phyloP scores from a whole-genome alignment of 1,284 basidiomycete genomes.

The Moniliophthora roreri region DNA sequence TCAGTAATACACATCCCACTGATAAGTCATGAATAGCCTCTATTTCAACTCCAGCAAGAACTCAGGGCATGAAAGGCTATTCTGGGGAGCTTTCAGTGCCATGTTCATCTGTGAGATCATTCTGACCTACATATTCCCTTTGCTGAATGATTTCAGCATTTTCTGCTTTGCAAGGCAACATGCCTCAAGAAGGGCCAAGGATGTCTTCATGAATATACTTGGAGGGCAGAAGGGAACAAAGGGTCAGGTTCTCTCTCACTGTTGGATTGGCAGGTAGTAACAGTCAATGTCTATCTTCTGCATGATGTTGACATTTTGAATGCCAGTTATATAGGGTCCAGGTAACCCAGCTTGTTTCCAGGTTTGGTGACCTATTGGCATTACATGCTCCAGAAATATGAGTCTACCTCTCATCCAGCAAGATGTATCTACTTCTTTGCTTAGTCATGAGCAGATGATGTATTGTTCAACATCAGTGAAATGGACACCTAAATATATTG shows the following conservation, averaged over 20 bases:
- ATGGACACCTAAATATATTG: too few relatives aligned
- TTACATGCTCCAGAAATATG: slow-evolving; percentile 34
- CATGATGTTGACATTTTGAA: neutral
- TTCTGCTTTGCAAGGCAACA: slow-evolving; percentile 57
- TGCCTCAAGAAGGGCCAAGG: slow-evolving; percentile 35
- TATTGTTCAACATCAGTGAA: too few relatives aligned
- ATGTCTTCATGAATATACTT: slow-evolving; percentile 63
- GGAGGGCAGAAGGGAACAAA: slow-evolving; percentile 65
- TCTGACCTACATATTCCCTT: slow-evolving; percentile 62
- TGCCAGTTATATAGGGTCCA: slow-evolving; percentile 49
- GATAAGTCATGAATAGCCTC: too few relatives aligned
- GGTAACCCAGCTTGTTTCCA: slow-evolving; percentile 37
- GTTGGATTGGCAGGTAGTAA: slow-evolving; percentile 52
- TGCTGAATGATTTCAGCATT: slow-evolving; percentile 56
- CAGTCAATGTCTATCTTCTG: too few relatives aligned
- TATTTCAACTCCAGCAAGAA: slow-evolving; percentile 63
- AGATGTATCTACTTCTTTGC: too few relatives aligned
- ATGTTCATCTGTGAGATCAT: slow-evolving; percentile 60
- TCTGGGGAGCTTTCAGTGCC: slow-evolving; percentile 56
- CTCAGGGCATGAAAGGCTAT: slow-evolving; percentile 53
- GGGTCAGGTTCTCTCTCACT: slow-evolving; percentile 54
- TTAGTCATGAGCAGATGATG: too few relatives aligned
- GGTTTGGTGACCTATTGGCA: neutral
- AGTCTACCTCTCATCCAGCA: slow-evolving; percentile 52
- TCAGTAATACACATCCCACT: too few relatives aligned